These are phyloP conservation scores for Hypericum perforatum DNA, from an alignment of 345 rosid genomes.

Conservation along the genomic window DNA sequence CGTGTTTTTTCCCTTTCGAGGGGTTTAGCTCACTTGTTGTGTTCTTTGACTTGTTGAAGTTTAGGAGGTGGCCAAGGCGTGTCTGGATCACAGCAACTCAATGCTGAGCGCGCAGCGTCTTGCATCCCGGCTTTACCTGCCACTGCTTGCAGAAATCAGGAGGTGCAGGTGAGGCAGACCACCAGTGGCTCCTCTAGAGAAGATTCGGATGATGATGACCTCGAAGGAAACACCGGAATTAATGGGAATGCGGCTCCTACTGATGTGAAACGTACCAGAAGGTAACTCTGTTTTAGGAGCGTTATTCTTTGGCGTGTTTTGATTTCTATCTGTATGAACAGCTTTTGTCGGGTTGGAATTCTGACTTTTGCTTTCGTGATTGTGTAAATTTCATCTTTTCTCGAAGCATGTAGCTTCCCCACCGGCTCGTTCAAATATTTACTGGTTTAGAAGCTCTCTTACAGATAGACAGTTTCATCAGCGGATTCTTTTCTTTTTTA, in stretches of 20 bases:
- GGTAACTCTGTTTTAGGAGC: slow-evolving; percentile 33
- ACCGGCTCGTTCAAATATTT: no score
- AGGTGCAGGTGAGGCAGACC: slow-evolving; percentile 48
- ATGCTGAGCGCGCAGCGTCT: slow-evolving; percentile 12
- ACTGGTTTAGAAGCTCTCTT: no score
- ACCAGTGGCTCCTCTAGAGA: slow-evolving; percentile 90
- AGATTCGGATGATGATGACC: slow-evolving; percentile 85
- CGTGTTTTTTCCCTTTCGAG: not conserved
- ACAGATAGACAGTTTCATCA: no score
- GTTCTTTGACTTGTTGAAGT: not conserved
- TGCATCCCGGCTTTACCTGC: slow-evolving; percentile 25
- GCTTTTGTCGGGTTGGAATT: no score
- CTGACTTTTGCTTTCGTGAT: no score
- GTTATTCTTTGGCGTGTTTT: not conserved
- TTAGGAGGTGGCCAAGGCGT: not conserved
- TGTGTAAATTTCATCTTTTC: no score
- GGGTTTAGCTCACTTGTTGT: not conserved
- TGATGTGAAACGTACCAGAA: slow-evolving; percentile 60
- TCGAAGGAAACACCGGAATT: slow-evolving; percentile 78
- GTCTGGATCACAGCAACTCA: not conserved
- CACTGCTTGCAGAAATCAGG: slow-evolving; percentile 30
- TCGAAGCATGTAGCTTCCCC: no score
- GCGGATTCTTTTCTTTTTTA: no score
- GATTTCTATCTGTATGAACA: no score
- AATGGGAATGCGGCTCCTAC: slow-evolving; percentile 45